Conservation (phyloP, 495 filamentous ascomycete species). For the Penicillium canescens region DNA sequence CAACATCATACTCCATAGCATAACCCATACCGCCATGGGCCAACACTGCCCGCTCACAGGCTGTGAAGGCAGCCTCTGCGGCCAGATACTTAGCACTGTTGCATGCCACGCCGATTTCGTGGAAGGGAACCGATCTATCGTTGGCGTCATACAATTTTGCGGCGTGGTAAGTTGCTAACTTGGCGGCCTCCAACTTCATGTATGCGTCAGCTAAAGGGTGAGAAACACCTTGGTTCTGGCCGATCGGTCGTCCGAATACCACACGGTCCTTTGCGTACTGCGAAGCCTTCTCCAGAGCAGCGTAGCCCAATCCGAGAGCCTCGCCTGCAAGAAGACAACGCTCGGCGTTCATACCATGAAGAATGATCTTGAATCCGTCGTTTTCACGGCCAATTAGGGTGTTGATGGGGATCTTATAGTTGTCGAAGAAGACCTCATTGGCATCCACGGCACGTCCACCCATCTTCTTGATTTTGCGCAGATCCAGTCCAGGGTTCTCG, state of each 20-base stretch:
- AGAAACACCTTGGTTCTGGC: conserved; percentile 72
- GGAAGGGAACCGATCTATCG: conserved; percentile 57
- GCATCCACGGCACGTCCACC: conserved; percentile 77
- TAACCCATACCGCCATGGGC: conserved; percentile 78
- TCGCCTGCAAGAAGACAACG: conserved; percentile 75
- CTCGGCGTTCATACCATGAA: conserved; percentile 86
- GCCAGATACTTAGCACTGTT: conserved; percentile 80
- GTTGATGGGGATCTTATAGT: conserved; percentile 61
- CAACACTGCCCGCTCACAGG: conserved; percentile 69
- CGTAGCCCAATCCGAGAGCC: conserved; percentile 75
- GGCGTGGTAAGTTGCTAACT: conserved; percentile 76
- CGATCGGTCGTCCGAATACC: conserved; percentile 71
- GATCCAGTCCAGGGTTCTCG: conserved; percentile 52
- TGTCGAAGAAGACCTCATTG: conserved; percentile 82
- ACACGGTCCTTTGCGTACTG: conserved; percentile 67
- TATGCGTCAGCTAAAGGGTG: conserved; percentile 74
- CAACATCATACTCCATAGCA: conserved; percentile 76
- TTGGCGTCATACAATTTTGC: conserved; percentile 67
- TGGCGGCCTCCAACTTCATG: conserved; percentile 79
- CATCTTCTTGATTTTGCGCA: conserved; percentile 79
- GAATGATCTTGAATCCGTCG: conserved; percentile 73
- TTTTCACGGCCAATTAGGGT: conserved; percentile 67
- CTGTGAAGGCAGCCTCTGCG: conserved; percentile 73
- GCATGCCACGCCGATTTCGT: conserved; percentile 68
- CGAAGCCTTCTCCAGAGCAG: conserved; percentile 62